These are phyloP conservation scores for Tulasnella sp. DNA, from an alignment of 768 basidiomycete species.

Conservation along the genomic window DNA sequence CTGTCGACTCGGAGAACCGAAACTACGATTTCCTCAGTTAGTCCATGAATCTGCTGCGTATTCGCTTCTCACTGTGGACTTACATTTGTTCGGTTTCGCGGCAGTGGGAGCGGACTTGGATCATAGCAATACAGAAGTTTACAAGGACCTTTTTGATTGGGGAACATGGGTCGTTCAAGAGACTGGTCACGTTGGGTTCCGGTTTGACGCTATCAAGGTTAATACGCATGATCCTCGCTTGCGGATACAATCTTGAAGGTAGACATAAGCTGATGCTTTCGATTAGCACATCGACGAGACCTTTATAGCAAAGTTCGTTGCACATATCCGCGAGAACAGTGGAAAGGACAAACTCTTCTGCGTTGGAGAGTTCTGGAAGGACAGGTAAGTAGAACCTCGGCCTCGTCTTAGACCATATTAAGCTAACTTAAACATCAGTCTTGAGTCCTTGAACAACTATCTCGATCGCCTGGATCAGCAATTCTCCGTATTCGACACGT, in stretches of 20 bases:
- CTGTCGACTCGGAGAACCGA: conserved; percentile 28
- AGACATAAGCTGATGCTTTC: not conserved
- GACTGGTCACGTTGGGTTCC: conserved; percentile 31
- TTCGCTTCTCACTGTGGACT: not conserved
- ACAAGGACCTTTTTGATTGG: conserved; percentile 25
- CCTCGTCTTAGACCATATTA: not conserved
- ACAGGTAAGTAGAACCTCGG: conserved; percentile 12
- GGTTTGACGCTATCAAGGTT: conserved; percentile 34
- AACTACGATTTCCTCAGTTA: conserved; percentile 19
- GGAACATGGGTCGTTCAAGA: conserved; percentile 28
- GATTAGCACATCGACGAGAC: conserved; percentile 26
- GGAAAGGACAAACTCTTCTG: conserved; percentile 31
- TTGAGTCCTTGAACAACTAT: not conserved
- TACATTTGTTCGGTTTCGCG: not conserved
- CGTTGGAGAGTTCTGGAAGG: conserved; percentile 38
- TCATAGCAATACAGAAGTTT: conserved; percentile 29
- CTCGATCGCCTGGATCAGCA: conserved; percentile 18
- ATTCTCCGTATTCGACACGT: conserved; percentile 31
- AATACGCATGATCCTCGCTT: too few relatives aligned
- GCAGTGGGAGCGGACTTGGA: conserved; percentile 22
- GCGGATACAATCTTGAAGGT: not conserved
- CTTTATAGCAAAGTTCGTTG: conserved; percentile 27
- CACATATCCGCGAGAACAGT: conserved; percentile 28
- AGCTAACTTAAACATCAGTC: not conserved
- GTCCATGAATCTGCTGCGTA: not conserved